Conservation (phyloP, 2,329 filamentous ascomycete species). For the Exophiala oligosperma region DNA sequence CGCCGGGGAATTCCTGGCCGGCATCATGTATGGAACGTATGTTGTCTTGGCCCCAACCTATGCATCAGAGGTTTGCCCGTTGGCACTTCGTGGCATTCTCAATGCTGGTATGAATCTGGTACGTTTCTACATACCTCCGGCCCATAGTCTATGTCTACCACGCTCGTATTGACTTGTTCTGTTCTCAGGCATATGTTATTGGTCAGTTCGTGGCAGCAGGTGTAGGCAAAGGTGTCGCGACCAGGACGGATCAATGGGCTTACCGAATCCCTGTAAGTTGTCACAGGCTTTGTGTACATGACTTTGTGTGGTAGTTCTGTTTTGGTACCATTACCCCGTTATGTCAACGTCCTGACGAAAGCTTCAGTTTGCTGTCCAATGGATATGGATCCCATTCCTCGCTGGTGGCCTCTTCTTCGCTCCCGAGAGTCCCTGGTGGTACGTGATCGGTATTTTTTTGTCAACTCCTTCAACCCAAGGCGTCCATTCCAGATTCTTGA, state of each 20-base stretch:
- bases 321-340: too few relatives aligned
- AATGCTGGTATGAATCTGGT: conserved; percentile 38
- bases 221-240: conserved; percentile 35
- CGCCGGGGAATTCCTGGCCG: conserved; percentile 38
- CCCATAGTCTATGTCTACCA: too few relatives aligned
- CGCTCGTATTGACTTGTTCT: too few relatives aligned
- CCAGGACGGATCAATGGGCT: conserved; percentile 35
- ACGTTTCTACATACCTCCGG: too few relatives aligned
- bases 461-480: too few relatives aligned
- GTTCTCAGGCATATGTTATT: conserved; percentile 36
- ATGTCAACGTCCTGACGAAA: too few relatives aligned
- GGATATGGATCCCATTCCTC: conserved; percentile 51
- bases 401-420: conserved; percentile 45
- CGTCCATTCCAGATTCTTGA: too few relatives aligned
- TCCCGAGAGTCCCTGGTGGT: conserved; percentile 38
- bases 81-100: conserved; percentile 30
- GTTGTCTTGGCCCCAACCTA: conserved; percentile 39
- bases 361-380: conserved; percentile 40
- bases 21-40: conserved; percentile 47
- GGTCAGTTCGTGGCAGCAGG: conserved; percentile 34
- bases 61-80: conserved; percentile 33
- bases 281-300: too few relatives aligned
- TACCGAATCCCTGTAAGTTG: conserved; percentile 35
- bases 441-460: too few relatives aligned
- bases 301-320: too few relatives aligned